Base-by-base conservation (phyloP, 2,329 filamentous ascomycete species). In the Eurotiales sp. region DNA sequence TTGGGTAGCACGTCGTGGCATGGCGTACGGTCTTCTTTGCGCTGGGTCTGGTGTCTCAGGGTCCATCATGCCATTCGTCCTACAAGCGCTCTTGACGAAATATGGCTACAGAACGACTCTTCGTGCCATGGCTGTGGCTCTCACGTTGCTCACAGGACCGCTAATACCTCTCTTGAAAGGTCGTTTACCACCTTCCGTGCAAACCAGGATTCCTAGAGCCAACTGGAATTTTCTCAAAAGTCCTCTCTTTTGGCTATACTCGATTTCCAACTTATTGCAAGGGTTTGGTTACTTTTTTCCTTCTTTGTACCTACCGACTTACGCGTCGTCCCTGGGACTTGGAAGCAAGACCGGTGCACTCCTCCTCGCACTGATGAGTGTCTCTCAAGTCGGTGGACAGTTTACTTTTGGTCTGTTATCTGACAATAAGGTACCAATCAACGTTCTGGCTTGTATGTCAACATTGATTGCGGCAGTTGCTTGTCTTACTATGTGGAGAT, bases 1-100 rank as follows among this genome's bases (percentile, higher is more conserved):
- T 72, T 82, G 80, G 62, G 66, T 80, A 15, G 65, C 63, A 11
- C 65, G 71, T 15, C 75, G 77, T 58, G 77, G 77, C 1, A 68
- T 81, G 22, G 79, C 78, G 0, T 77, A 74, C 58, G 78, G 79
- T 4, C 72, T 74, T 4, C 74, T 77, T 58, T 78, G 77, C 74
- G 34, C 34, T 15, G 17, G 34, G 3, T 64, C 64, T 2, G 64
- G 66, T 1, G 43, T 69, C 14, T 63, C 63, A 4, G 63, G 65
- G 1, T 57, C 65, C 21, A 55, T 62, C 12, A 59, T 68, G n/a
- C 66, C 66, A 4, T 58, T 68, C 14, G 42, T 59, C 5, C 55
- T 68, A 15, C 58, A 63, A 44, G 63, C 60, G 59, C 57, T 67
- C 4, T 56, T 69, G 0, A 53, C 58, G 14, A 46, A 53, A 25